Base-by-base conservation (phyloP, 768 basidiomycete genomes). In the Auriscalpium microsporum region DNA sequence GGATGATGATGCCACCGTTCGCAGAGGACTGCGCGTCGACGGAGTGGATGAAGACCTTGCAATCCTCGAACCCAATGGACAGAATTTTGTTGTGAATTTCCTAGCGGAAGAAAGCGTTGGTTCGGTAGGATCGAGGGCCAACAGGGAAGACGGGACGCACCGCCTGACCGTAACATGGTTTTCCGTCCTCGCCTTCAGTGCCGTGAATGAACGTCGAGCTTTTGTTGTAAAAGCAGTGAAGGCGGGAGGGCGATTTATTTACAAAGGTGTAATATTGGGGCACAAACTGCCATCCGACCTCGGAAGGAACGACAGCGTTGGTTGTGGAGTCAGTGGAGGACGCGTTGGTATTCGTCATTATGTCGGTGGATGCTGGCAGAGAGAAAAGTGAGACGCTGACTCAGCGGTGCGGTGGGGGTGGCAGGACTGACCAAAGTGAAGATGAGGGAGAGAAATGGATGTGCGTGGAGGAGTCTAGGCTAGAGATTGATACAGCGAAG, bases 151-250 rank as follows among this genome's bases (percentile, higher is more conserved):
- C 54, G 36, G 33, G 28, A 75, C 80, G 52, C 59, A 94, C 94
- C 81, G 91, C 87, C 72, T 98, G 95, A 48, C 95, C 95, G 63
- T 79, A 87, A 74, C 90, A 95, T 37, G 92, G 80, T 65, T 84
- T 84, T 58, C 81, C 76, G 48, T 97, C 95, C 74, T 98, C 96
- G 55, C 95, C 95, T 78, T 98, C 96, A 53, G 88, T 90, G 56
- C 94, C 94, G 72, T 98, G 96, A 71, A 90, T 87, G 73, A 97
- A 94, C 62, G 94, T 96, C 48, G 94, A 96, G 66, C 82, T 82
- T 83, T 97, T 97, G 70, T 87, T 96, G 80, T 98, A 98, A 78
- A 98, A 98, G 74, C 93, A 94, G 74, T 99, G 96, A 64, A 98
- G 82, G 72, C 93, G 89, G 73, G 89, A 78, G 66, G 95, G 95